Base-by-base conservation (phyloP, 352 stramenopile genomes). In the Elongisporangium senticosum region DNA sequence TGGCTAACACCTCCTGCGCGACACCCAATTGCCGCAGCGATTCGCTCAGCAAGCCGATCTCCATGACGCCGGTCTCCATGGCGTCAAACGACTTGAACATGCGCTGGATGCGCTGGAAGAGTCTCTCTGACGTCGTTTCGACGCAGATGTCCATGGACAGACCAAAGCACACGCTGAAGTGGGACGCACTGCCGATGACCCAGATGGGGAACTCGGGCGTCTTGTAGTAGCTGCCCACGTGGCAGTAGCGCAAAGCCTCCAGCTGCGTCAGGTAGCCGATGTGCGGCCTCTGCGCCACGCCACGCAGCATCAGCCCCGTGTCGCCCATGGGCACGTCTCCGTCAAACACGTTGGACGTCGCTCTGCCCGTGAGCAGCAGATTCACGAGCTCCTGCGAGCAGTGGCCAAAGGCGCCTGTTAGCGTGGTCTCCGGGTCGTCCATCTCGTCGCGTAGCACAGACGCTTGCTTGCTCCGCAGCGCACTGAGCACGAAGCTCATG, bases 161-260 rank as follows among this genome's bases (percentile, higher is more conserved):
- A 22, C 76, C 81, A 69, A 97, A 97, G 20, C 90, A 68, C 15
- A 98, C 85, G 20, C 82, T 94, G 66, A 97, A 98, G 60, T 98
- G 93, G 43, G 77, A 95, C 4, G 85, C 76, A 49, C 83, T 96
- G 14, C 83, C 93, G 51, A 98, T 71, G 3, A 98, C 78, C 90
- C 89, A 98, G 55, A 98, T 75, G 0, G 93, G 89, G 47, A 86
- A 86, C 54, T 79, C 53, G 10, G 89, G 90, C 14, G 73, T 86
- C 67, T 98, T 98, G 70, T 91, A 96, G 74, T 87, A 97, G 28
- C 68, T 83, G 6, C 93, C 93, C 15, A 97, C 90, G 63, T 95
- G 78, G 47, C 89, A 96, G 62, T 97, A 97, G n/a, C 84, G 67
- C 23, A 97, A 58, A 5, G 89, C 84, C 62, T 98, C 90, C 7